Percentiles rank a stretch among this genome's conserved stretches.
phyloP scores from a whole-genome alignment of 768 basidiomycete genomes.

The Leccinum obscurum region DNA sequence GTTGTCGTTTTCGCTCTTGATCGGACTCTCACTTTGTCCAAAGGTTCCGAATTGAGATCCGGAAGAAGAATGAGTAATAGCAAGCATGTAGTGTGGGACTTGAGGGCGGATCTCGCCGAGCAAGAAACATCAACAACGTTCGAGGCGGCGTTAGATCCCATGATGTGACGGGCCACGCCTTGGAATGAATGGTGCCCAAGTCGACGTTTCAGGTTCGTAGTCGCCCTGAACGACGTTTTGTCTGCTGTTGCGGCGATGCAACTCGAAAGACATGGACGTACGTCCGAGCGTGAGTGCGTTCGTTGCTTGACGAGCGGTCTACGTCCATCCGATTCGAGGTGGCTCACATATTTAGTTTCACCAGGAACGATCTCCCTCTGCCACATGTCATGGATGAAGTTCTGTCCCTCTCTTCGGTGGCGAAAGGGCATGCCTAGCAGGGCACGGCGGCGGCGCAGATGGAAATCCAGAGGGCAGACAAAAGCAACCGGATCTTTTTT shows the following conservation, averaged over 20 bases:
- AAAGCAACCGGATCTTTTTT: slow-evolving; percentile 9
- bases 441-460: background rate
- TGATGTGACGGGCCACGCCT: slow-evolving; percentile 2
- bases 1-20: slow-evolving; percentile 2
- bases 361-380: slow-evolving; percentile 5
- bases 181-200: slow-evolving; percentile 3
- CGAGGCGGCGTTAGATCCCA: slow-evolving; percentile 20
- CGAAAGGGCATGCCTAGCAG: background rate
- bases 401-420: background rate
- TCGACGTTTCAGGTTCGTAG: slow-evolving; percentile 19
- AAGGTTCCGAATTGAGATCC: slow-evolving; percentile 26
- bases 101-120: slow-evolving; percentile 32
- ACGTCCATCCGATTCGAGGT: background rate
- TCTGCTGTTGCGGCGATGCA: slow-evolving; percentile 9
- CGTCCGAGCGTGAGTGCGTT: slow-evolving; percentile 2
- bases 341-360: slow-evolving; percentile 1
- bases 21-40: slow-evolving; percentile 24
- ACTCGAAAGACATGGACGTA: background rate
- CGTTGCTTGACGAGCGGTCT: background rate
- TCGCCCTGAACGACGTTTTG: background rate
- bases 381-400: slow-evolving; percentile 10
- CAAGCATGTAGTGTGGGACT: slow-evolving; percentile 11
- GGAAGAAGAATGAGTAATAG: slow-evolving; percentile 4
- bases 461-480: background rate
- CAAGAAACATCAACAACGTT: slow-evolving; percentile 6